Evolutionary conservation across 345 rosid genomes (phyloP), one percentile per base, ranked within the genome.

Genomic region (Mercurialis annua): DNA sequence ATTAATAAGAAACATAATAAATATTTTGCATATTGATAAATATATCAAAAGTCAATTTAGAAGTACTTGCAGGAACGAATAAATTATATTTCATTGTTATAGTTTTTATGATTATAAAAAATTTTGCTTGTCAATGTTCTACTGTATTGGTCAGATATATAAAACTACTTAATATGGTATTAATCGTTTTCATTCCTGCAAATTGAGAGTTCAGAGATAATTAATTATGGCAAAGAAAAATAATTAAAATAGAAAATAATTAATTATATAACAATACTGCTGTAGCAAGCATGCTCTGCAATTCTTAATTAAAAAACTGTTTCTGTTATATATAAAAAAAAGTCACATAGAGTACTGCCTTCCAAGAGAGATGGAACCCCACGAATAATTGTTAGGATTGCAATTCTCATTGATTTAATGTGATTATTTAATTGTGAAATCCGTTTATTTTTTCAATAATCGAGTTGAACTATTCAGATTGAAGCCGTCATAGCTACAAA

Each of bases 161-260:
- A 49, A 51, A 29, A n/a, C n/a, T n/a, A n/a, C n/a, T n/a, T 31
- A 27, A 30, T 26, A 54, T 9, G 14, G 15, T 56, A 20, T 40
- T 40, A 9, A 8, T 50, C 14, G 27, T 46, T 56, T 30, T 12
- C 40, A 47, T n/a, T n/a, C n/a, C n/a, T n/a, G n/a, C n/a, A n/a
- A n/a, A n/a, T n/a, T n/a, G n/a, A n/a, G n/a, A n/a, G 21, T 59
- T 59, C 1, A 23, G n/a, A 18, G 54, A 23, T 24, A 17, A 21
- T 50, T 50, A 43, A 17, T 20, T 59, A 36, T 60, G 65, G 40
- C 68, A 54, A 71, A 57, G 10, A 14, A 52, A 2, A 50, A 20
- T 21, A 20, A n/a, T n/a, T n/a, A n/a, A n/a, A n/a, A n/a, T n/a
- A n/a, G n/a, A 0, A 18, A 48, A 48, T 18, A 18, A 1, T 1